Evolutionary conservation across 2,329 filamentous ascomycete species (phyloP), one percentile per base, ranked within the genome.

Genomic region (Bimuria novae-zelandiae): DNA sequence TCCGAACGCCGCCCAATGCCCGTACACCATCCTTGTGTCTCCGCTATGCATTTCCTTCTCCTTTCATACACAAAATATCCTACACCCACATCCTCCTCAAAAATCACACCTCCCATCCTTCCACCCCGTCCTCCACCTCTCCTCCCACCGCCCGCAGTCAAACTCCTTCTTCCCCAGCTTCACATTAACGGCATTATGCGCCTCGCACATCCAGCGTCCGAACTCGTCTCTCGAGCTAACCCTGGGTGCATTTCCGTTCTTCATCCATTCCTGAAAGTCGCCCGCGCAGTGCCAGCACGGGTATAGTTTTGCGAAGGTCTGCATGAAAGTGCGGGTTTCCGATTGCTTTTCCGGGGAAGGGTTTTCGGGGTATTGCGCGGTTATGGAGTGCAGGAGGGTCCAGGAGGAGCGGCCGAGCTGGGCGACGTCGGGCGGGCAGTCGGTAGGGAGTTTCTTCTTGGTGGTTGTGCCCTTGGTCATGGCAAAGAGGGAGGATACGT

Each of bases 231-330:
- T 72, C 41, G 76, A 79, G 53, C 78, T 79, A 16, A 87, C 76
- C 51, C 77, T 68, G 33, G 93, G 86, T 68, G 84, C 83, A 60
- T 92, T 89, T 57, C 75, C 75, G 2, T 82, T 82, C 57, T 79
- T 80, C 79, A 97, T 87, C 82, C 93, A 97, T 0, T 72, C 73
- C 72, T 88, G 88, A 73, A 99, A 97, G 70, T 97, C 93, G 55
- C 93, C 89, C 29, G 92, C 94, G 75, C 94, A 99, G 3, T 89
- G 84, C 91, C 92, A 96, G 79, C 94, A 99, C 3, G 94, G 94
- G 70, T 99, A 99, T 17, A 97, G 76, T 62, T 88, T 89, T 22
- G 89, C 87, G 72, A 99, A 96, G 2, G 92, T 80, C 21, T 79
- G 77, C 64, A 99, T 81, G 76, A 99, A 97, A 46, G 84, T 81